Conservation (phyloP, 1,284 basidiomycete species). For the Sporisorium scitamineum region DNA sequence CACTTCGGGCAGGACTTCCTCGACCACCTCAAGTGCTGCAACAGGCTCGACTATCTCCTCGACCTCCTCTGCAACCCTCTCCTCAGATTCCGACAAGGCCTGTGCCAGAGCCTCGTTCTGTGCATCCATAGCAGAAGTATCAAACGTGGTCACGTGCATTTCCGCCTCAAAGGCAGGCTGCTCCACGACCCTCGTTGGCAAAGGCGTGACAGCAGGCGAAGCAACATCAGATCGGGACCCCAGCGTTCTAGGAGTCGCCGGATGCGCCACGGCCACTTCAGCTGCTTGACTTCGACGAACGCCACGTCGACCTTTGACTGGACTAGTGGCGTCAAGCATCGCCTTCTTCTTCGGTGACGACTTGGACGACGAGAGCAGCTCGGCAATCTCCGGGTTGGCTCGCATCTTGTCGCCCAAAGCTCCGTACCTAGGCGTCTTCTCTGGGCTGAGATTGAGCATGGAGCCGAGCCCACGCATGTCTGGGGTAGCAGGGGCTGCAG, state of each 20-base stretch:
- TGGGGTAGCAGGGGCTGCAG: slow-evolving; percentile 26
- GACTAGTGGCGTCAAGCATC: slow-evolving; percentile 1
- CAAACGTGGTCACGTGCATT: slow-evolving; percentile 42
- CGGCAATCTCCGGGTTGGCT: slow-evolving; percentile 27
- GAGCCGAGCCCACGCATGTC: slow-evolving; percentile 30
- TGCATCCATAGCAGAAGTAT: slow-evolving; percentile 27
- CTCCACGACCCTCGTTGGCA: slow-evolving; percentile 1
- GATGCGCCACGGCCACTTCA: slow-evolving; percentile 17
- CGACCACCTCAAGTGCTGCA: not conserved
- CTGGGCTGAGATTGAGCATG: slow-evolving; percentile 21
- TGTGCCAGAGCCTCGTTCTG: slow-evolving; percentile 30
- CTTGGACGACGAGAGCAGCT: slow-evolving; percentile 28
- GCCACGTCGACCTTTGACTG: slow-evolving; percentile 23
- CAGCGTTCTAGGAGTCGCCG: slow-evolving; percentile 9
- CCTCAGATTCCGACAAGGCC: slow-evolving; percentile 8
- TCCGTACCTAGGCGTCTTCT: slow-evolving; percentile 28
- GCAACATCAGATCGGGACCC: not conserved
- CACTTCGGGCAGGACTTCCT: not conserved
- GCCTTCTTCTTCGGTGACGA: slow-evolving; percentile 25
- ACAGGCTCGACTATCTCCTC: not conserved
- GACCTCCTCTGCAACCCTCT: not conserved
- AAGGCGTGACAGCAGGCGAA: slow-evolving; percentile 4
- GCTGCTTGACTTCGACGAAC: slow-evolving; percentile 37
- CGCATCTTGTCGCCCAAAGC: slow-evolving; percentile 40
- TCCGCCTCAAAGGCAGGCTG: slow-evolving; percentile 32